A percentile compares a stretch with the other conserved stretches of the same genome.
Evolutionary conservation across 2,329 filamentous ascomycete genomes (phyloP).

Genomic region (Aspergillus japonicus): DNA sequence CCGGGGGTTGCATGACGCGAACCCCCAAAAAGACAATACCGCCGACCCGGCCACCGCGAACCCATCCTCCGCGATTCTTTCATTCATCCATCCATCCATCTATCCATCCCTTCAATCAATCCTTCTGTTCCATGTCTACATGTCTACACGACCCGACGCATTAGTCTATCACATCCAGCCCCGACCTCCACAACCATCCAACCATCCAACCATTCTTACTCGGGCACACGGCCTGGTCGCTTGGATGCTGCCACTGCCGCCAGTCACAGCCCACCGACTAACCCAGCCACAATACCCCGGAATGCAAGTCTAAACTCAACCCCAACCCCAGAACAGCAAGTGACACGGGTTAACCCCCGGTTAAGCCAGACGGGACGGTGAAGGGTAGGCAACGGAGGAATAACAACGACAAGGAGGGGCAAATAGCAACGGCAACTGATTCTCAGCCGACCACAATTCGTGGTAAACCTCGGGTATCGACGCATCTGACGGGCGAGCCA

Average conservation of each 20-base stretch:
- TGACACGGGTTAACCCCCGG: constrained; percentile 4
- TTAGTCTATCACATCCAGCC: not conserved
- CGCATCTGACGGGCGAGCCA: constrained; percentile 2
- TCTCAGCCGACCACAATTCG: constrained; percentile 8
- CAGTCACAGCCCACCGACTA: not conserved
- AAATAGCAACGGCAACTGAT: constrained; percentile 11
- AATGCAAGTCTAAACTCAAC: constrained; percentile 4
- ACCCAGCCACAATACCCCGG: constrained; percentile 6
- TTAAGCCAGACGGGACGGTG: not conserved
- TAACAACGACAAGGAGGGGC: constrained; percentile 13
- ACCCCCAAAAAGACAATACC: constrained; percentile 6
- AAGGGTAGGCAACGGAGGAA: not conserved
- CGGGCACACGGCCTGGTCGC: not conserved
- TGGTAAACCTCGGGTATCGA: constrained; percentile 21
- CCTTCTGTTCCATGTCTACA: not conserved
- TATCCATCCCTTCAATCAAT: not conserved
- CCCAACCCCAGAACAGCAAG: not conserved
- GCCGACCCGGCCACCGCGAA: not conserved
- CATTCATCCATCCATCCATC: not conserved
- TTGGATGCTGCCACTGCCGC: not conserved
- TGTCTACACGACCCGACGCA: too few relatives aligned
- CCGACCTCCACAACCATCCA: not conserved
- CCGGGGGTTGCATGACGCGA: constrained; percentile 10
- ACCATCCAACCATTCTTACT: not conserved
- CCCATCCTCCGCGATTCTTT: not conserved